A percentile compares a stretch with the other conserved stretches of the same genome.
Conservation (phyloP, 192 early-diverging fungal genomes). For the Podila clonocystis region DNA sequence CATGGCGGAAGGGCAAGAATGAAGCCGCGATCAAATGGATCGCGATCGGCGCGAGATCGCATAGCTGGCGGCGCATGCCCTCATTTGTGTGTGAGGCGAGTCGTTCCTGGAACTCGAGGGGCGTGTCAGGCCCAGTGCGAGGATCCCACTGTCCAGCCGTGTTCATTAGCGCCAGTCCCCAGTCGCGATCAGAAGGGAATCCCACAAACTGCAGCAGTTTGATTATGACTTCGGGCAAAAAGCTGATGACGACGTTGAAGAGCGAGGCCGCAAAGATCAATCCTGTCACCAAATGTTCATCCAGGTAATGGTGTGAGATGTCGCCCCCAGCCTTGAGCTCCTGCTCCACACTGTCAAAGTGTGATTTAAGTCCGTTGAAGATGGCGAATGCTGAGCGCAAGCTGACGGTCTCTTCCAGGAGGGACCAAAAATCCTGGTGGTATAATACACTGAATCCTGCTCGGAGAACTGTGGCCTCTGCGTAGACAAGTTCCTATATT, state of each 20-base stretch:
- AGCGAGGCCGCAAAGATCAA: constrained; percentile 77
- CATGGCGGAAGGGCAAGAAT: constrained; percentile 73
- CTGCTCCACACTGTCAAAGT: constrained; percentile 53
- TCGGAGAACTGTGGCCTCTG: constrained; percentile 78
- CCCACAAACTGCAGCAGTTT: constrained; percentile 86
- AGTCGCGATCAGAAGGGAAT: constrained; percentile 77
- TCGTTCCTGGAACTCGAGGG: constrained; percentile 39
- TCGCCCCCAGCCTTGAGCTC: constrained; percentile 61
- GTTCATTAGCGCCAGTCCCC: constrained; percentile 76
- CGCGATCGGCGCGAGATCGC: constrained; percentile 71
- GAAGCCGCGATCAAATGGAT: constrained; percentile 82
- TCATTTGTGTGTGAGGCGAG: constrained; percentile 45
- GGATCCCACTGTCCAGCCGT: constrained; percentile 76
- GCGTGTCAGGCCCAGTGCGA: constrained; percentile 13
- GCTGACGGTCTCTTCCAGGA: constrained; percentile 80
- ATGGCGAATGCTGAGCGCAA: constrained; percentile 73
- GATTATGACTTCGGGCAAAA: constrained; percentile 75
- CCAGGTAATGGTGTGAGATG: constrained; percentile 62
- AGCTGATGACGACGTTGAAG: constrained; percentile 85
- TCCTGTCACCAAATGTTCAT: constrained; percentile 84
- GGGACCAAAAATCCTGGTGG: constrained; percentile 79
- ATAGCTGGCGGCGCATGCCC: constrained; percentile 80
- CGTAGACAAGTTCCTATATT: constrained; percentile 80
- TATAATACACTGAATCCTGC: constrained; percentile 77
- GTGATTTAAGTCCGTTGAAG: constrained; percentile 65